Conservation (phyloP, 208 protist species). For the Crithidia sp. region DNA sequence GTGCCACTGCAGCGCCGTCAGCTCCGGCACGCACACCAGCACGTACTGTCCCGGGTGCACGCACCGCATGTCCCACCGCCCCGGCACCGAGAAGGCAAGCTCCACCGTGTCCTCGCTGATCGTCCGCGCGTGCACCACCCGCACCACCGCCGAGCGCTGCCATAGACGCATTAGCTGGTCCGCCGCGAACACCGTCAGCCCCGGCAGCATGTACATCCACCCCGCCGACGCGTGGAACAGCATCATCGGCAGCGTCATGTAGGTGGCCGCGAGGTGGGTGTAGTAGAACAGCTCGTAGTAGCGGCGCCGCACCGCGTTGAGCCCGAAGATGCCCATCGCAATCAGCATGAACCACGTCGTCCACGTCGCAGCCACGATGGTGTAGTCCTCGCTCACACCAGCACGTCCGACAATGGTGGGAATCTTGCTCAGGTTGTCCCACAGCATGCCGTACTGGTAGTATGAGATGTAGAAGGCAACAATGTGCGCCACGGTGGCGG, state of each 20-base stretch:
- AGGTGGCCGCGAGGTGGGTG: constrained; percentile 51
- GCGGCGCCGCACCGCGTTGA: constrained; percentile 47
- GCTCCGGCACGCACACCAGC: constrained; percentile 58
- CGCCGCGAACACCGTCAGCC: constrained; percentile 55
- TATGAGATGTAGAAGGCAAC: constrained; percentile 32
- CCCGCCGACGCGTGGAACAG: constrained; percentile 59
- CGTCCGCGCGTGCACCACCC: constrained; percentile 22
- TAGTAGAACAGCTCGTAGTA: constrained; percentile 82
- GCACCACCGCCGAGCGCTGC: constrained; percentile 35
- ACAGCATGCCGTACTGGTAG: constrained; percentile 32
- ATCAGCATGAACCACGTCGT: constrained; percentile 49
- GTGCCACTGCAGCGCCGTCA: constrained; percentile 73
- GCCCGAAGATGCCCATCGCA: constrained; percentile 50
- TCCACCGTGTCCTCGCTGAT: constrained; percentile 32
- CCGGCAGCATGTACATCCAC: constrained; percentile 69
- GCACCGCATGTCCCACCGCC: constrained; percentile 7
- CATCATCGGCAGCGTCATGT: constrained; percentile 51
- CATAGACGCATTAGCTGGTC: constrained; percentile 55
- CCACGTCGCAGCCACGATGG: constrained; percentile 45
- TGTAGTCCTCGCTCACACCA: constrained; percentile 43
- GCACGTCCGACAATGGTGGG: constrained; percentile 18
- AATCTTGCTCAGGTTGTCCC: constrained; percentile 36
- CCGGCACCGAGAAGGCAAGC: constrained; percentile 27
- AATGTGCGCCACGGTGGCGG: constrained; percentile 36
- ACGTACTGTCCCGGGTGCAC: constrained; percentile 50